Conservation (phyloP, 2,329 filamentous ascomycete species). For the Nemania sp. region DNA sequence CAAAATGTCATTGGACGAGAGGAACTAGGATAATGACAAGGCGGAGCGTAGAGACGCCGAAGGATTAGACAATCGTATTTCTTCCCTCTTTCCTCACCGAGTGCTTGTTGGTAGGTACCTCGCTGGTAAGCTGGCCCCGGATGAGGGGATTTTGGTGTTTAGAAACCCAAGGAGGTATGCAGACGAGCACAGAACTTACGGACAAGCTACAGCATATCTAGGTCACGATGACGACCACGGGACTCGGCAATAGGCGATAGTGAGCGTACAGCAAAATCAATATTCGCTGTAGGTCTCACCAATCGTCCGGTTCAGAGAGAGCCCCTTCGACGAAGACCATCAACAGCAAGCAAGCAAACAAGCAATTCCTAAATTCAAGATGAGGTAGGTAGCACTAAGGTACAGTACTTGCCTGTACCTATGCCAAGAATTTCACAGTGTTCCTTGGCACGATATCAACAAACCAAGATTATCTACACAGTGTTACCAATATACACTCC, state of each 20-base stretch:
- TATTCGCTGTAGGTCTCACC: background rate
- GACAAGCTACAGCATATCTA: too few species aligned
- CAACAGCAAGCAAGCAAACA: background rate
- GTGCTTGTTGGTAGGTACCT: background rate
- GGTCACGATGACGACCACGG: slow-evolving; percentile 5
- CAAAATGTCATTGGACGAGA: slow-evolving; percentile 15
- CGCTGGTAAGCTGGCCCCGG: background rate
- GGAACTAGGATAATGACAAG: slow-evolving; percentile 26
- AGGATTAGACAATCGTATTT: slow-evolving; percentile 24
- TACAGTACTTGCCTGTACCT: background rate
- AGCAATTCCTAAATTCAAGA: background rate
- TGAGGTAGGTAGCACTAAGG: too few species aligned
- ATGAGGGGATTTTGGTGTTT: slow-evolving; percentile 19
- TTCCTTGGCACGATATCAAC: slow-evolving; percentile 7
- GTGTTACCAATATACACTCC: background rate
- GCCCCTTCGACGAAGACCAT: background rate
- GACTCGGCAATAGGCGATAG: background rate
- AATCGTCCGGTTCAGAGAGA: slow-evolving; percentile 2
- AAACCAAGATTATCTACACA: background rate
- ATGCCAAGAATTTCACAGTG: slow-evolving; percentile 13
- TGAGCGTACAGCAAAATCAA: background rate
- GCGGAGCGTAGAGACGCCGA: slow-evolving; percentile 36
- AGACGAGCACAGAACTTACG: background rate
- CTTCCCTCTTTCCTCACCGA: slow-evolving; percentile 9
- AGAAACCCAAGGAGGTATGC: slow-evolving; percentile 8